Evolutionary conservation across 805 yeast genomes (phyloP).

Genomic region (Candida suzukii): DNA sequence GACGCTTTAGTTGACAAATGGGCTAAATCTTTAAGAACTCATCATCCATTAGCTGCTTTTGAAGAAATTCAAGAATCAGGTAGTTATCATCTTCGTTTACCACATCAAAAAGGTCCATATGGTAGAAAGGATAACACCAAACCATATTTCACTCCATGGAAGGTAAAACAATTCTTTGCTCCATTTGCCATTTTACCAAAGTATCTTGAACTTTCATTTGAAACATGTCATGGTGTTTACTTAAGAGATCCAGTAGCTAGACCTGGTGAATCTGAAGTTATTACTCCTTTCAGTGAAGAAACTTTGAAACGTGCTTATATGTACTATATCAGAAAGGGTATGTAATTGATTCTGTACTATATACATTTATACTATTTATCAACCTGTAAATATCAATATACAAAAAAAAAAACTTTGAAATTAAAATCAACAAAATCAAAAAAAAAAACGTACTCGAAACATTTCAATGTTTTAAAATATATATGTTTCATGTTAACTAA

Average conservation of each 20-base stretch:
- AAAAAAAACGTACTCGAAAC: too few relatives aligned
- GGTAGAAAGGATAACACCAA: conserved; percentile 75
- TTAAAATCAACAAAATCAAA: too few relatives aligned
- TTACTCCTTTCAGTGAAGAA: conserved; percentile 76
- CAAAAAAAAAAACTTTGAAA: neutral
- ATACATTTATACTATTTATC: neutral
- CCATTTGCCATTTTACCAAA: conserved; percentile 90
- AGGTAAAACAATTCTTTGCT: conserved; percentile 86
- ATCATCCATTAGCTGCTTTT: conserved; percentile 27
- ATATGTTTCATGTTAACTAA: too few relatives aligned
- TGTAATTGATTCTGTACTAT: too few relatives aligned
- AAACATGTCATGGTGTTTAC: conserved; percentile 94
- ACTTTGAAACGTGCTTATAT: conserved; percentile 91
- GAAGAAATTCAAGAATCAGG: conserved; percentile 26
- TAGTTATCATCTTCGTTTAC: conserved; percentile 44
- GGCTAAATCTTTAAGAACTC: conserved; percentile 34
- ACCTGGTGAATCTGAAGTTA: conserved; percentile 94
- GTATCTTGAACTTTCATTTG: conserved; percentile 84
- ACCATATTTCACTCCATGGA: conserved; percentile 95
- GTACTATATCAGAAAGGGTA: conserved; percentile 79
- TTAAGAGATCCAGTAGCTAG: conserved; percentile 95
- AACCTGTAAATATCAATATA: neutral
- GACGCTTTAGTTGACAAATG: conserved; percentile 28
- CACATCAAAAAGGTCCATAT: conserved; percentile 75
- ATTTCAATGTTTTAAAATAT: too few relatives aligned